Base-by-base conservation (phyloP, 2,329 filamentous ascomycete genomes). In the Blastomyces percursus region DNA sequence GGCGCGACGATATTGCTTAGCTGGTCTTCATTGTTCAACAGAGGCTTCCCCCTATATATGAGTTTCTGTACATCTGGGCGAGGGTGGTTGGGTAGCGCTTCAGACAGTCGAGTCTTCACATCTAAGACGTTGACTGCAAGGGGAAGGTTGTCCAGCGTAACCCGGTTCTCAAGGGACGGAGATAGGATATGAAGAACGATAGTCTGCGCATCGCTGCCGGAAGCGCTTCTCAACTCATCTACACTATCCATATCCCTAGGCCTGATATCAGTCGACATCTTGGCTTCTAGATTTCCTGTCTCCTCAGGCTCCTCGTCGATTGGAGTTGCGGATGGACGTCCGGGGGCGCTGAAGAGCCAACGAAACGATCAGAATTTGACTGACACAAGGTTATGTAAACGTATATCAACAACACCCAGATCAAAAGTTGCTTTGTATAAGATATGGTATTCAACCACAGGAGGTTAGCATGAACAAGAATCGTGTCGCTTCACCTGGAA, bases 1-100 rank as follows among this genome's bases (percentile, higher is more conserved):
- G 77, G 72, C 50, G 81, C 80, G 64, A 86, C 76, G 3, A 84
- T 74, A 44, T 77, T 74, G 38, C 73, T 72, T 62, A 87, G 71
- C 0, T 76, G 80, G 46, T 78, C 77, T 27, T 74, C 72, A 63
- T 82, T 77, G 65, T 81, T 76, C 7, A 77, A 69, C 7, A 86
- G 75, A 35, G 80, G 78, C 62, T 80, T 77, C 24, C 84, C 84
- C 59, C 78, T 74, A 67, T 84, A 85, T 24, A 86, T 84, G 63
- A 87, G 70, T 52, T 83, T 77, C 73, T 86, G 84, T 52, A 75
- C 71, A 21, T 75, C 70, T 0, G 79, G 75, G 9, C 72, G 60
- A 40, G 81, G 79, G 61, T 75, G 74, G 38, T 74, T 74, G 9
- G 80, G 75, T n/a, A 85, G 71, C 11, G 75, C 72, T 63, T 79